Evolutionary conservation across 208 protist species (phyloP).

Genomic region (Acanthamoeba pearcei): DNA sequence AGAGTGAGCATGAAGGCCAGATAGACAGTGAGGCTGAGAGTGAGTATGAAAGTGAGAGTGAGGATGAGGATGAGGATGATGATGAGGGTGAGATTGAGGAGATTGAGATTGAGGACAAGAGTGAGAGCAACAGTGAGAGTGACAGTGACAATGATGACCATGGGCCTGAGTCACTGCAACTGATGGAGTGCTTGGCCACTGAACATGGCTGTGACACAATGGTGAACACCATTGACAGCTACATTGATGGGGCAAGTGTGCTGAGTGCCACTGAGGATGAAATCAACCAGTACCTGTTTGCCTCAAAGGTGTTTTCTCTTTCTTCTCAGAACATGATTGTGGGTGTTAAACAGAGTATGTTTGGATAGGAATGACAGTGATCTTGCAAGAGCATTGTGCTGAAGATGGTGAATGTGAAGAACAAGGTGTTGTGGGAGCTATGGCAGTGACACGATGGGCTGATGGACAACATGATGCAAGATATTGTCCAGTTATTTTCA

Average conservation of each 20-base stretch:
- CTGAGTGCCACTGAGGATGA: background rate
- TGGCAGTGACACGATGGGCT: background rate
- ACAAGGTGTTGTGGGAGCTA: background rate
- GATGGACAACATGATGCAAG: background rate
- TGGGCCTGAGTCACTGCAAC: background rate
- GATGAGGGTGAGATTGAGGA: no score
- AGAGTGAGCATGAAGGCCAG: background rate
- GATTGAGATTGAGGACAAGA: no score
- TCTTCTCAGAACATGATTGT: background rate
- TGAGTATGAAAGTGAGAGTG: background rate
- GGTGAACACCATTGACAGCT: background rate
- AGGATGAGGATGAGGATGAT: no score
- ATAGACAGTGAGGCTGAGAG: background rate
- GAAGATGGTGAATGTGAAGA: background rate
- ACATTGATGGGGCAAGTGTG: background rate
- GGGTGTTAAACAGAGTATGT: no score
- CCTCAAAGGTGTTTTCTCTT: background rate
- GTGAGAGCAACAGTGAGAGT: no score
- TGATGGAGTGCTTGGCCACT: background rate
- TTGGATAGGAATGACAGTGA: background rate
- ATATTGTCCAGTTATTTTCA: background rate
- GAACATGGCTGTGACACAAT: no score
- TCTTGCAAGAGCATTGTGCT: background rate
- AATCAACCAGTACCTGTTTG: background rate
- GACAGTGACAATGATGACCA: no score